Evolutionary conservation across 495 filamentous ascomycete species (phyloP).

Genomic region (Aspergillus cavernicola): DNA sequence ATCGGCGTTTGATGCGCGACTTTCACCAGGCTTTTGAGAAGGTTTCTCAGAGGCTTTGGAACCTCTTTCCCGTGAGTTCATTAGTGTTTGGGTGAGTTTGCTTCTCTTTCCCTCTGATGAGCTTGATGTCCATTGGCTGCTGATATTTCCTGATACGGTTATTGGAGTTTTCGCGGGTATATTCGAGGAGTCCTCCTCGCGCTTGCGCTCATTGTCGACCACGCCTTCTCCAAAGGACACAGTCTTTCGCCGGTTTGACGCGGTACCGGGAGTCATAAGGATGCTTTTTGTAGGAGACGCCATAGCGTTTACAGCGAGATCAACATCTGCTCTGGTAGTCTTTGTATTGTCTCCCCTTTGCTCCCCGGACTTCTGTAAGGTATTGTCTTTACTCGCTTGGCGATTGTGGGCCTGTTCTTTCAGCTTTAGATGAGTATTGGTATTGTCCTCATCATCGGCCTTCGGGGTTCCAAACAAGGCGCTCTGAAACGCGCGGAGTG

Average conservation of each 20-base stretch:
- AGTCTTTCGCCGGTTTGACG: constrained; percentile 72
- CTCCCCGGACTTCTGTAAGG: constrained; percentile 18
- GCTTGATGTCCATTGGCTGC: constrained; percentile 59
- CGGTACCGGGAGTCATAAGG: constrained; percentile 84
- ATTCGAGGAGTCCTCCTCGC: constrained; percentile 28
- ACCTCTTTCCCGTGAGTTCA: constrained; percentile 42
- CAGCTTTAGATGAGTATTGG: constrained; percentile 13
- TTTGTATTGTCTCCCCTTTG: constrained; percentile 25
- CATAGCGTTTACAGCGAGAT: constrained; percentile 29
- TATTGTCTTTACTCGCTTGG: constrained; percentile 23
- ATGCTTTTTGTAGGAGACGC: constrained; percentile 75
- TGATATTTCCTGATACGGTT: constrained; percentile 55
- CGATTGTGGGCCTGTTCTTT: constrained; percentile 18
- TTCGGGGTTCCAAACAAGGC: constrained; percentile 86
- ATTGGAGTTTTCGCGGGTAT: constrained; percentile 31
- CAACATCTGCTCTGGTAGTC: constrained; percentile 23
- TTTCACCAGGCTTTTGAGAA: constrained; percentile 9
- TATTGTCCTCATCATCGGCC: constrained; percentile 37
- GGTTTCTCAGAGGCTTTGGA: constrained; percentile 21
- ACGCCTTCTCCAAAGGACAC: constrained; percentile 83
- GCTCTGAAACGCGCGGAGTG: constrained; percentile 85
- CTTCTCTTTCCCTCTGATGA: constrained; percentile 48
- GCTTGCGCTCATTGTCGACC: constrained; percentile 54
- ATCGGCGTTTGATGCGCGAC: constrained; percentile 14
- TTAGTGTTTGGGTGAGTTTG: constrained; percentile 43